Base-by-base conservation (phyloP, 805 yeast species). In the Brettanomyces bruxellensis region DNA sequence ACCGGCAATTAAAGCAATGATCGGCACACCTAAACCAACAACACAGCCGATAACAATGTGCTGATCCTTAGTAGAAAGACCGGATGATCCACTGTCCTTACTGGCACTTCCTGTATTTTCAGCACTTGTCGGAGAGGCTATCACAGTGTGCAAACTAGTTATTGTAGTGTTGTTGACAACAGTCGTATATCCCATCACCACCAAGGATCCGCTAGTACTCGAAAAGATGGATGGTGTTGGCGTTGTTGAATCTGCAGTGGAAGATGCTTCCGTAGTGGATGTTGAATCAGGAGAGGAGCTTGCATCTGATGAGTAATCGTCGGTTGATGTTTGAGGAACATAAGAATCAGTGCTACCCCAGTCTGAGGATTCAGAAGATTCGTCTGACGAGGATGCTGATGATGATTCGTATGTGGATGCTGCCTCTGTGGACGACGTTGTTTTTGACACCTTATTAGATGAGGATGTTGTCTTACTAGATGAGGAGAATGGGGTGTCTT, bases 1-100 rank as follows among this genome's bases (percentile, higher is more conserved):
- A 6, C 51, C 40, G n/a, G 52, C 40, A 12, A 52, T 43, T 6
- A 69, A 47, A 2, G 71, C 61, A n/a, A 80, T 58, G 0, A 76
- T 51, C 2, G 90, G 86, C 1, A 81, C 79, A 45, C 86, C 86
- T 12, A 84, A 73, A 46, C 89, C 89, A 5, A 83, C 82, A 28
- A 78, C 82, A 48, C 81, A 80, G 37, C 89, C 89, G 45, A 81
- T 72, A 24, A 83, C 77, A 34, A 82, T 72, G 47, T 73, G 73
- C 46, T 38, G 37, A 48, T 74, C 63, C 44, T 73, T 71, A 13
- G 67, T 56, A 1, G 81, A 70, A 6, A 80, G 62, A 0, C 83
- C 83, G 3, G 63, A 55, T 6, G 57, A 36, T 18, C 23, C 13
- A 11, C 34, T 28, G 3, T 38, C 18, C 25, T 54, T 47, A 23